Base-by-base conservation (phyloP, 106 monocot species). In the Apostasia ramifera region DNA sequence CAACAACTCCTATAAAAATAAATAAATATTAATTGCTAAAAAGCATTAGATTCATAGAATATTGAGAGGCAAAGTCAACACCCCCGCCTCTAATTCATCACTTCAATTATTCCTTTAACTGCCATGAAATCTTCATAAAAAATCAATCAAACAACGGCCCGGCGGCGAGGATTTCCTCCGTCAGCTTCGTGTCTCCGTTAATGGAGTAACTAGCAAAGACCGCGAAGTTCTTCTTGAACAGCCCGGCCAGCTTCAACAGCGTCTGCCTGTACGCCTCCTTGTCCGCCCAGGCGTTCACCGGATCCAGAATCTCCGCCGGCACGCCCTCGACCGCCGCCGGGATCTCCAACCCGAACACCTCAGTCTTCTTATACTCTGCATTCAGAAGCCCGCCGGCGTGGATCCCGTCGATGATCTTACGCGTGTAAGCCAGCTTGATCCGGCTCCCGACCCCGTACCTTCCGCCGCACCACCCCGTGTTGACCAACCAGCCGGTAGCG, bases 81-180 rank as follows among this genome's bases (percentile, higher is more conserved):
- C 26, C 26, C 26, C 26, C 26, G 26, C 26, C 26, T 26, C 26
- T 26, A 26, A 26, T 26, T 26, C 26, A 26, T 26, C 26, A 26
- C 26, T 26, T 26, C 26, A 26, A 26, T 26, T 26, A 26, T 26
- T 26, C 26, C 26, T 26, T 26, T 26, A 26, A 26, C 26, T 26
- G 26, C 26, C 26, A 26, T 26, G 26, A 26, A 26, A 26, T 26
- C 26, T 26, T 26, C 26, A 26, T 26, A 26, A 26, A 26, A 26
- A 26, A 26, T 26, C 26, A 26, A 26, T 26, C 26, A 26, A 26
- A 26, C 26, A 26, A 26, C 26, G 91, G 94, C 10, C 94, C 94
- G 57, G 94, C 94, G 26, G 88, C 88, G 46, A 94, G 81, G 73
- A 94, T 94, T 46, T 91, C 83, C 54, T 90, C 88, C 1, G 91